Evolutionary conservation across 768 basidiomycete species (phyloP), one percentile per base, ranked within the genome.

Genomic region (Serendipita sp.): DNA sequence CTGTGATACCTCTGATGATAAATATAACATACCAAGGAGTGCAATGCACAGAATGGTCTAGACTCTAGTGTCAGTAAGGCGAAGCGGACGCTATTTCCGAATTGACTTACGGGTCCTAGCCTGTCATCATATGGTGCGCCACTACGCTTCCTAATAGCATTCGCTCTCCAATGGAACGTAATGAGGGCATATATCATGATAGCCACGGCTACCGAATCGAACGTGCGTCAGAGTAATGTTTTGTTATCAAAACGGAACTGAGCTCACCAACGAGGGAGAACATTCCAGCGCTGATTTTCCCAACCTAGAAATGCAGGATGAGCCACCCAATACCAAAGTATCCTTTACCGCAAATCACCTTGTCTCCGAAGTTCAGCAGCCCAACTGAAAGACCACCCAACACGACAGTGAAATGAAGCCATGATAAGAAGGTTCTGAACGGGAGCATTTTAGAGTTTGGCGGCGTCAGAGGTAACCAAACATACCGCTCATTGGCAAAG

Each of bases 361-460:
- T 90, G 73, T 98, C 96, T 65, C 96, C 96, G 77, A 99, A 99
- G 74, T 99, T 99, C 68, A 99, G 78, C 63, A 99, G 75, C 13
- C 96, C 96, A 14, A 98, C 93, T 1, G 93, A 89, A 50, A 99
- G 81, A 63, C 96, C 96, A 30, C 95, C 94, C 5, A 99, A 84
- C 63, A 99, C 91, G 74, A 98, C 92, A 42, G 94, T 93, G 72
- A 96, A 97, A 74, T 96, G 93, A 56, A 97, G 81, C 96, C 95
- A 98, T 80, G 93, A 94, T 48, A 99, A 79, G 75, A 98, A 98
- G 0, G 96, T 93, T 62, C 70, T 58, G 38, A 42, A 24, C 17
- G 45, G 7, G 20, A 7, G n/a, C 9, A n/a, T n/a, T 20, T 42
- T 13, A 30, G 22, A 28, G 28, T 4, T 13, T n/a, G 4, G 11